A percentile compares a stretch with the other conserved stretches of the same genome.
These are phyloP conservation scores for Begonia loranthoides DNA, from an alignment of 306 rosid species.

Conservation along the genomic window DNA sequence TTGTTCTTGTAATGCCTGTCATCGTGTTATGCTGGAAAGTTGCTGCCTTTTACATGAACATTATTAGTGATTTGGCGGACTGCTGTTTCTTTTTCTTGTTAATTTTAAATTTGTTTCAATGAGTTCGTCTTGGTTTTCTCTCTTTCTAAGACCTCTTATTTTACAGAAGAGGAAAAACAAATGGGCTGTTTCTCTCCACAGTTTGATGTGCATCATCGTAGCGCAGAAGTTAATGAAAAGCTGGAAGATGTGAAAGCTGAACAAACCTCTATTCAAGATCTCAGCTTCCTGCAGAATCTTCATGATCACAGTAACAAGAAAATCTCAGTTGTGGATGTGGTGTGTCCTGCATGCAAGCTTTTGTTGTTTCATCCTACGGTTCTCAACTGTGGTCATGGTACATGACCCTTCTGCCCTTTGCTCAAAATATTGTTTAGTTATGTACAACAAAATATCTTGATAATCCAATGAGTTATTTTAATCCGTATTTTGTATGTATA, in stretches of 20 bases:
- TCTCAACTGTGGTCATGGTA: slow-evolving; percentile 92
- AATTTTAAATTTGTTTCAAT: too few species aligned
- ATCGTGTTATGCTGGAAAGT: too few species aligned
- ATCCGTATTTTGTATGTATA: too few species aligned
- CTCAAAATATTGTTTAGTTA: neutral
- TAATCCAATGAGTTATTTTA: too few species aligned
- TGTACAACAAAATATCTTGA: too few species aligned
- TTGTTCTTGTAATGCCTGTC: too few species aligned
- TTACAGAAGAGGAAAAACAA: slow-evolving; percentile 51
- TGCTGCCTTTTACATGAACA: too few species aligned
- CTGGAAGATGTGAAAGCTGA: slow-evolving; percentile 12
- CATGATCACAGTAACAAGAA: slow-evolving; percentile 7
- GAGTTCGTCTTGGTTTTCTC: too few species aligned
- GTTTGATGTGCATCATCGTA: slow-evolving; percentile 30
- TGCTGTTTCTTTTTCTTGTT: too few species aligned
- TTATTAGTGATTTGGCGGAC: too few species aligned
- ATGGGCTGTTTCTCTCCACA: slow-evolving; percentile 45
- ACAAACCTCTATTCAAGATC: slow-evolving; percentile 13
- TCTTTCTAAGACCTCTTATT: slow-evolving; percentile 1
- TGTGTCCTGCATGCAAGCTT: slow-evolving; percentile 55
- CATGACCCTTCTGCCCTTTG: neutral
- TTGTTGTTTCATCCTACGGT: slow-evolving; percentile 58
- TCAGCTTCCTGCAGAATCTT: slow-evolving; percentile 1
- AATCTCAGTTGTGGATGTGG: slow-evolving; percentile 46
- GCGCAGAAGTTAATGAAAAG: slow-evolving; percentile 23